Evolutionary conservation across 192 early-diverging fungal genomes (phyloP).

Genomic region (Lunasporangiospora selenospora): DNA sequence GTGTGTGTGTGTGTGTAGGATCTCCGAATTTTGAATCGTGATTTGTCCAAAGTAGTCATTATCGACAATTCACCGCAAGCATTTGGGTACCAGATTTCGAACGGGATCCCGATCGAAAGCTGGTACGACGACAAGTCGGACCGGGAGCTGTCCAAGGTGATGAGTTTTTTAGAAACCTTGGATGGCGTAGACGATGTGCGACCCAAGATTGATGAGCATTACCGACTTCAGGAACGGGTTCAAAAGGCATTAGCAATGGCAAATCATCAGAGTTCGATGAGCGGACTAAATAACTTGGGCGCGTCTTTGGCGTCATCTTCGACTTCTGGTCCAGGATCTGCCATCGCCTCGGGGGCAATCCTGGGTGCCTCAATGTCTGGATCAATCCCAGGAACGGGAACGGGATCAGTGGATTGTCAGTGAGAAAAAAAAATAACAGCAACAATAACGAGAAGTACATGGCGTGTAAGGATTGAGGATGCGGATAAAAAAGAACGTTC

Average conservation of each 20-base stretch:
- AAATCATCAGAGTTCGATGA: constrained; percentile 26
- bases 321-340: no score
- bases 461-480: no score
- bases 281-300: constrained; percentile 13
- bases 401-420: no score
- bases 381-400: no score
- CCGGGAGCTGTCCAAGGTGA: constrained; percentile 64
- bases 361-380: no score
- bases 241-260: constrained; percentile 18
- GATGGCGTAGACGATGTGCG: constrained; percentile 71
- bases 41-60: constrained; percentile 65
- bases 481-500: no score
- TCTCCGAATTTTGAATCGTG: constrained; percentile 69
- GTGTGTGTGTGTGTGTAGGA: no score
- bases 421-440: no score
- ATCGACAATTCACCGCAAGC: constrained; percentile 80
- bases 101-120: constrained; percentile 74
- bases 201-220: constrained; percentile 64
- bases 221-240: constrained; percentile 45
- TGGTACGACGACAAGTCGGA: constrained; percentile 78
- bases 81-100: constrained; percentile 76
- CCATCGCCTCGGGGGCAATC: no score
- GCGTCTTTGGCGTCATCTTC: constrained; percentile 12
- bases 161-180: constrained; percentile 66
- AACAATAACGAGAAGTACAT: no score